phyloP scores from a whole-genome alignment of 1,284 basidiomycete genomes.

The Ceratobasidium papillatum region DNA sequence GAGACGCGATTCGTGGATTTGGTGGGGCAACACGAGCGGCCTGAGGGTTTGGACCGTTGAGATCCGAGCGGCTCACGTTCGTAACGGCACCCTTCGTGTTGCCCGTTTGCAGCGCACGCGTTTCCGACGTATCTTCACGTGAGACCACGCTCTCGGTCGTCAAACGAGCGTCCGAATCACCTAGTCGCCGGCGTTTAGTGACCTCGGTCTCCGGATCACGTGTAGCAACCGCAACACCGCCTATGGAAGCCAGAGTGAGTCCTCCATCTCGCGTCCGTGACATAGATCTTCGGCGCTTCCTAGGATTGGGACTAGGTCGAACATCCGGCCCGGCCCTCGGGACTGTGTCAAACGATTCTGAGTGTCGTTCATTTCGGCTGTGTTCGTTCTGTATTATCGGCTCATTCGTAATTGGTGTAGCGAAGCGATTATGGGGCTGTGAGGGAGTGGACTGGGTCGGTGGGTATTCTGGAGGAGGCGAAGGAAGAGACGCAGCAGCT shows the following conservation, averaged over 20 bases:
- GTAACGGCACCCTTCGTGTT: background rate
- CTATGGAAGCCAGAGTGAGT: background rate
- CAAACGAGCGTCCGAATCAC: background rate
- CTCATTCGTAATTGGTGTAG: conserved; percentile 5
- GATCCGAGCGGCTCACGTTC: background rate
- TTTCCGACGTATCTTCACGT: conserved; percentile 3
- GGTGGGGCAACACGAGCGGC: background rate
- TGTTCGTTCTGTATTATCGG: background rate
- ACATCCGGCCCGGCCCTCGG: conserved; percentile 1
- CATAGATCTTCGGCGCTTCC: conserved; percentile 34
- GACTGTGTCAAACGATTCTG: conserved; percentile 17
- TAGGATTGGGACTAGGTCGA: conserved; percentile 2
- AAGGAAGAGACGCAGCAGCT: conserved; percentile 38
- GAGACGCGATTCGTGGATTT: background rate
- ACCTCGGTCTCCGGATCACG: background rate
- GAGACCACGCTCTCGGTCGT: background rate
- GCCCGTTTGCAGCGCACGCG: background rate
- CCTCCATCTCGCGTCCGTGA: conserved; percentile 9
- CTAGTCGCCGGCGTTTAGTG: conserved; percentile 25
- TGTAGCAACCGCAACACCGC: background rate
- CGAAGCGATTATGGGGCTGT: background rate
- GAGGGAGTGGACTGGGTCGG: background rate
- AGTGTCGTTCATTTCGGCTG: background rate
- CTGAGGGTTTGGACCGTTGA: background rate
- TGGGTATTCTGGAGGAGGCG: conserved; percentile 36